phyloP scores from a whole-genome alignment of 2,329 filamentous ascomycete species.

The Diaporthe capsici region DNA sequence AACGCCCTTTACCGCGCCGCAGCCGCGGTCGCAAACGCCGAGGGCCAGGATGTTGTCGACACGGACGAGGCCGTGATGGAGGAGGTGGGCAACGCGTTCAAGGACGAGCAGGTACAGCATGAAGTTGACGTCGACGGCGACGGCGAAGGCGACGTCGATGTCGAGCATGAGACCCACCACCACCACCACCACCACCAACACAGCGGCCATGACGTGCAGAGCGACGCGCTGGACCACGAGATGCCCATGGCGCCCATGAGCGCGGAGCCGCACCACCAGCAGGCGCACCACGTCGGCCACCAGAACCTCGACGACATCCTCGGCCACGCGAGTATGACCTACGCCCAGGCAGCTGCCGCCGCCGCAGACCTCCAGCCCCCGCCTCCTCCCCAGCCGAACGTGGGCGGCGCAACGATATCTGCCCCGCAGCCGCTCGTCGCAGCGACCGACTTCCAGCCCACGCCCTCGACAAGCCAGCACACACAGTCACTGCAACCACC shows the following conservation, averaged over 20 bases:
- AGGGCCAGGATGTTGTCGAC: constrained; percentile 8
- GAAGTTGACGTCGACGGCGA: constrained; percentile 24
- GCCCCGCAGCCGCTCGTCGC: constrained; percentile 42
- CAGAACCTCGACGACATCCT: constrained; percentile 39
- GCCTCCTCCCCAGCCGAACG: constrained; percentile 35
- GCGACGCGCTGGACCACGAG: constrained; percentile 39
- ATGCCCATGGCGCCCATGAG: constrained; percentile 42
- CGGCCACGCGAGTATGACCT: constrained; percentile 33
- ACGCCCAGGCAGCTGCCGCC: constrained; percentile 36
- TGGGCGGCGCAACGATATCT: constrained; percentile 37
- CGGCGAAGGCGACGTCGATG: constrained; percentile 25
- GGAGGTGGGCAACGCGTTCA: constrained; percentile 19
- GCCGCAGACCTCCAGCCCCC: constrained; percentile 40
- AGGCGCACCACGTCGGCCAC: constrained; percentile 27
- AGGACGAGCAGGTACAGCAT: constrained; percentile 8
- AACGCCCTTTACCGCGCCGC: constrained; percentile 34
- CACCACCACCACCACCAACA: constrained; percentile 29
- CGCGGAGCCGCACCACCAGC: constrained; percentile 37
- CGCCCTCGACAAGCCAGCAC: constrained; percentile 27
- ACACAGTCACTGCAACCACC: background rate
- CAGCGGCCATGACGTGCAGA: constrained; percentile 18
- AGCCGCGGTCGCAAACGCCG: constrained; percentile 17
- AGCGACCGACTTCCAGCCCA: constrained; percentile 42
- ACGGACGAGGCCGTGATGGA: constrained; percentile 37
- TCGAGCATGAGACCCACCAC: constrained; percentile 3